Evolutionary conservation across 2,329 filamentous ascomycete species (phyloP).

Genomic region (Biscogniauxia marginata): DNA sequence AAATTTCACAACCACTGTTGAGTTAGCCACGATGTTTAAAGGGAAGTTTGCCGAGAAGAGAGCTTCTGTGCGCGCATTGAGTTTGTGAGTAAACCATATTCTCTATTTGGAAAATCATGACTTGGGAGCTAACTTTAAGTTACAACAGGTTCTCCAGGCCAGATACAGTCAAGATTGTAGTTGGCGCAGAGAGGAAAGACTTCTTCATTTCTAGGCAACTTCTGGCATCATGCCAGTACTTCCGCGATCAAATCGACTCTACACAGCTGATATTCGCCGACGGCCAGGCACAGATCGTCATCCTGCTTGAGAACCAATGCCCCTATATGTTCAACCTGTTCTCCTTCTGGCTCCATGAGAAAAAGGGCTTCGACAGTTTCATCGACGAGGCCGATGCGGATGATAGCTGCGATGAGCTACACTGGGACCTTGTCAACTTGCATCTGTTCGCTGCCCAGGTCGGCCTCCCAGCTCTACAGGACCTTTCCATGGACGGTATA

Average conservation of each 20-base stretch:
- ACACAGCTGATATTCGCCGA: slow-evolving; percentile 25
- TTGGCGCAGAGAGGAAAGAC: slow-evolving; percentile 28
- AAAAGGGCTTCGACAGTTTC: slow-evolving; percentile 25
- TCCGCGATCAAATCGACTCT: slow-evolving; percentile 25
- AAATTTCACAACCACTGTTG: not conserved
- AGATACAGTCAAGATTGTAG: slow-evolving; percentile 30
- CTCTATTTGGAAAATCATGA: not conserved
- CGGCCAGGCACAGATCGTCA: slow-evolving; percentile 21
- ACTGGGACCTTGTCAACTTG: slow-evolving; percentile 56
- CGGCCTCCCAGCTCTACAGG: slow-evolving; percentile 50
- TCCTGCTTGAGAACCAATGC: slow-evolving; percentile 32
- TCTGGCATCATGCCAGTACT: slow-evolving; percentile 31
- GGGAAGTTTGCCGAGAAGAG: slow-evolving; percentile 16
- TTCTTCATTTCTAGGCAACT: slow-evolving; percentile 32
- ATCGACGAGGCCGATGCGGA: slow-evolving; percentile 27
- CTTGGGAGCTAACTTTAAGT: not conserved
- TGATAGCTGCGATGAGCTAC: slow-evolving; percentile 39
- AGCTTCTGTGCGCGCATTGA: slow-evolving; percentile 14
- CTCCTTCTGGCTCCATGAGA: slow-evolving; percentile 33
- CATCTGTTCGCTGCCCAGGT: slow-evolving; percentile 57
- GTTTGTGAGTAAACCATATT: slow-evolving; percentile 19
- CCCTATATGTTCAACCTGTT: slow-evolving; percentile 36
- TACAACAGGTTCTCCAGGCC: slow-evolving; percentile 18
- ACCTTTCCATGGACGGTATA: slow-evolving; percentile 56
- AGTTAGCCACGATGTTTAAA: slow-evolving; percentile 17